These are phyloP conservation scores for Penicillium expansum DNA, from an alignment of 2,329 filamentous ascomycete genomes.

Conservation along the genomic window DNA sequence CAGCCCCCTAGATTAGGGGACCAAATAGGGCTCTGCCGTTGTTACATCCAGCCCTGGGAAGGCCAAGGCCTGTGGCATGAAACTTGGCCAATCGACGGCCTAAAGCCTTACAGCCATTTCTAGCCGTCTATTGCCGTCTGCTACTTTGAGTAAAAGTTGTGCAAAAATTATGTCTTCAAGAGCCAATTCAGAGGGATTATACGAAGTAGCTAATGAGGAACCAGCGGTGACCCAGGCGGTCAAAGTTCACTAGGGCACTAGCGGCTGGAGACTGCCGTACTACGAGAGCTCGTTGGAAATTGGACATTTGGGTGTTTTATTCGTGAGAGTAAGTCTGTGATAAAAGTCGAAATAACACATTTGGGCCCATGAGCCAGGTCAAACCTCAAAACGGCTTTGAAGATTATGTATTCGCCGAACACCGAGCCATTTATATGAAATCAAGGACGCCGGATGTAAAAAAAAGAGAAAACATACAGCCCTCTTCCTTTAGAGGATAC, in stretches of 20 bases:
- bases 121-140: too few relatives aligned
- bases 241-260: neutral
- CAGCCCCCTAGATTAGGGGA: too few relatives aligned
- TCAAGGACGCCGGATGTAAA: slow-evolving; percentile 1
- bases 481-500: slow-evolving; percentile 60
- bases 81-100: too few relatives aligned
- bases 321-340: neutral
- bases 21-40: too few relatives aligned
- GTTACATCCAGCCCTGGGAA: too few relatives aligned
- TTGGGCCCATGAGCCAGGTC: neutral
- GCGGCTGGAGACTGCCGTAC: neutral
- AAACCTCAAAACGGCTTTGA: neutral
- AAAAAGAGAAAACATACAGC: neutral
- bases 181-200: too few relatives aligned
- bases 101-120: too few relatives aligned
- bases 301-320: neutral
- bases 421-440: slow-evolving; percentile 29
- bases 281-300: neutral
- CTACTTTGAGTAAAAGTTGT: too few relatives aligned
- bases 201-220: neutral
- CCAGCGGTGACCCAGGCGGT: neutral
- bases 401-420: slow-evolving; percentile 26
- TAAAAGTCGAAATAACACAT: neutral
- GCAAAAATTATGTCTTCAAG: too few relatives aligned
- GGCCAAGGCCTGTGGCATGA: too few relatives aligned